Evolutionary conservation across 2,329 filamentous ascomycete species (phyloP).

Genomic region (Ceratocystis alfenasii): DNA sequence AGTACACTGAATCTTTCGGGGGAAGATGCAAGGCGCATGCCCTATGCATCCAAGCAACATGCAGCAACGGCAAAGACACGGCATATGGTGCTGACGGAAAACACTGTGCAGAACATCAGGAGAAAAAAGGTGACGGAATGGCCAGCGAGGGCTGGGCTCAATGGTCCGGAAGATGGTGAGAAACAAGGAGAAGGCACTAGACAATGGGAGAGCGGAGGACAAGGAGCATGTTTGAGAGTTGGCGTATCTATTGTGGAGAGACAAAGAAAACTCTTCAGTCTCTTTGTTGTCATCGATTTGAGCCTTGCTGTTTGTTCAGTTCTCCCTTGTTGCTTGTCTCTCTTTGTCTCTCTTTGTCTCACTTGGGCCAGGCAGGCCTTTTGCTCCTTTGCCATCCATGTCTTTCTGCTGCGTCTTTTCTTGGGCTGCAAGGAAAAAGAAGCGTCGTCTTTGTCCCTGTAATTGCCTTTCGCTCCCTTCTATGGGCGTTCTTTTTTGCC

Average conservation of each 20-base stretch:
- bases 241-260: no score
- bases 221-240: no score
- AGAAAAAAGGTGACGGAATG: not conserved
- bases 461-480: not conserved
- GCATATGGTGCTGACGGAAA: constrained; percentile 3
- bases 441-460: not conserved
- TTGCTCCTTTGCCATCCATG: no score
- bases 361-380: no score
- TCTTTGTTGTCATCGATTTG: no score
- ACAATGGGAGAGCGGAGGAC: not conserved
- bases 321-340: no score
- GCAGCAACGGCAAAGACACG: not conserved
- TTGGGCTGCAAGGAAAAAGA: not conserved
- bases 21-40: not conserved
- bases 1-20: not conserved
- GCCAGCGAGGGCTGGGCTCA: constrained; percentile 6
- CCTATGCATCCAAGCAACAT: not conserved
- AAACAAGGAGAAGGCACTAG: not conserved
- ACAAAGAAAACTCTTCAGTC: no score
- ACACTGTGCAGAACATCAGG: constrained; percentile 5
- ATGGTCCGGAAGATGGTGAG: constrained; percentile 13
- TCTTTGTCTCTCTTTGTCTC: no score
- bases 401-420: no score
- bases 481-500: not conserved
- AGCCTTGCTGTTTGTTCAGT: no score